Percentiles rank a stretch among this genome's conserved stretches.
phyloP scores from a whole-genome alignment of 129 eudicot species.

The Daucus carota region DH1_v3.0 NC_030387.2:12598501-12599000 shows the following conservation, averaged over 20 bases:
- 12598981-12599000: not conserved
- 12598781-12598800: not conserved
- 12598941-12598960: not conserved
- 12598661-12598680: not conserved
- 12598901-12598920: not conserved
- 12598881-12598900: not conserved
- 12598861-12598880: not conserved
- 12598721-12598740: not conserved
- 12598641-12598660: not conserved
- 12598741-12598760: not conserved
- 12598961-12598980: not conserved
- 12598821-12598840: not conserved
- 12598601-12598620: not conserved
- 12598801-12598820: not conserved
- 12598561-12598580: not conserved
- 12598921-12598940: not conserved
- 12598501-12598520: not conserved
- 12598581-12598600: not conserved
- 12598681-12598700: not conserved
- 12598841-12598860: not conserved
- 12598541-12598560: not conserved
- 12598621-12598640: not conserved
- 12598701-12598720: not conserved
- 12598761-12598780: not conserved
- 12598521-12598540: not conserved